Evolutionary conservation across 306 rosid species (phyloP).

Genomic region (Sicyos baderoa): DNA sequence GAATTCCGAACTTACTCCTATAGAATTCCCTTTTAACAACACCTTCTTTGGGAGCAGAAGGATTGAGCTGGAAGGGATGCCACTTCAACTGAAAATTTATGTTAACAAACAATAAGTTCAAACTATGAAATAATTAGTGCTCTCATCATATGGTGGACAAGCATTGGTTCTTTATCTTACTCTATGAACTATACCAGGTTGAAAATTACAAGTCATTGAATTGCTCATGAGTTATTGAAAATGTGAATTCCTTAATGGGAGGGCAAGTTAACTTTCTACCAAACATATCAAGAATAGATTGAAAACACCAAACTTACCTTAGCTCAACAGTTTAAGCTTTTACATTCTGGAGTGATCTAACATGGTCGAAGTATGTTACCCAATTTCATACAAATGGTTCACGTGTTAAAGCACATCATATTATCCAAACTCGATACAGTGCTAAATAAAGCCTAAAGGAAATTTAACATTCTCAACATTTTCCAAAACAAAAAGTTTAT

Average conservation of each 20-base stretch:
- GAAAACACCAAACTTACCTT: neutral
- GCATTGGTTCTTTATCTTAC: neutral
- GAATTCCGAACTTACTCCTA: slow-evolving; percentile 55
- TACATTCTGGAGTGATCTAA: neutral
- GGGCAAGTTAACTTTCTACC: neutral
- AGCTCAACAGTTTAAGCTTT: neutral
- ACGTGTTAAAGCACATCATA: neutral
- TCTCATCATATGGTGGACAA: neutral
- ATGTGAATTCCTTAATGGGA: neutral
- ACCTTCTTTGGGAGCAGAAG: slow-evolving; percentile 80
- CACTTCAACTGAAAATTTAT: slow-evolving; percentile 50
- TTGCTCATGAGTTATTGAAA: neutral
- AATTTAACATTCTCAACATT: neutral
- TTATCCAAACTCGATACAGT: neutral
- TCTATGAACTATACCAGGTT: neutral
- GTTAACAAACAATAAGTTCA: neutral
- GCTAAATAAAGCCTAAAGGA: neutral
- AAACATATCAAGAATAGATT: neutral
- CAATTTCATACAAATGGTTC: neutral
- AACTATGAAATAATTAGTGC: neutral
- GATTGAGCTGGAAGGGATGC: slow-evolving; percentile 80
- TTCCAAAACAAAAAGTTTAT: no score
- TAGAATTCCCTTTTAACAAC: slow-evolving; percentile 51
- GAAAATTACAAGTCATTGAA: neutral
- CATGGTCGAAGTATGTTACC: neutral